Percentiles rank a stretch among this genome's conserved stretches.
These are phyloP conservation scores for Rhodotorula toruloides DNA, from an alignment of 768 basidiomycete genomes.

Conservation along the genomic window DNA sequence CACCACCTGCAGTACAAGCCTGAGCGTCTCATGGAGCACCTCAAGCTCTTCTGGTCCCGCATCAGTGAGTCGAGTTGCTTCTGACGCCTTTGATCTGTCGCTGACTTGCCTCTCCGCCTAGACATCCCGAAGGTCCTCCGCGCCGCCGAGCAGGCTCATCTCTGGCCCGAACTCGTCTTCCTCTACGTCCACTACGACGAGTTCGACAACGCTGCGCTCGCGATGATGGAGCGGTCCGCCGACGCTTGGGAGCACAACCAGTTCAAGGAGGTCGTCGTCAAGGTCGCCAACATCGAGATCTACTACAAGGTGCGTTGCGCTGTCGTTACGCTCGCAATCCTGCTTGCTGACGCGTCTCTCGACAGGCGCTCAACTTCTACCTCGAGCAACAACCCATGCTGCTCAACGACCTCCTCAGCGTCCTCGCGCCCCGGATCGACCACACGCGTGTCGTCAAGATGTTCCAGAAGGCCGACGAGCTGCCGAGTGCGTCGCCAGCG, in stretches of 20 bases:
- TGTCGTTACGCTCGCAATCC: neutral
- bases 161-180: slow-evolving; percentile 98
- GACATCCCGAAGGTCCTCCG: slow-evolving; percentile 99
- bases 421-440: slow-evolving; percentile 88
- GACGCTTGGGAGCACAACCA: slow-evolving; percentile 99
- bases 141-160: slow-evolving; percentile 89
- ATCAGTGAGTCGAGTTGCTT: slow-evolving; percentile 27
- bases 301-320: slow-evolving; percentile 72
- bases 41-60: slow-evolving; percentile 74
- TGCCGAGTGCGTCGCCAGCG: slow-evolving; percentile 50
- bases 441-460: slow-evolving; percentile 91
- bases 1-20: slow-evolving; percentile 38
- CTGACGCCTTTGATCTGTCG: neutral
- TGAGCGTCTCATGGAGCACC: slow-evolving; percentile 72
- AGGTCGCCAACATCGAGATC: slow-evolving; percentile 95
- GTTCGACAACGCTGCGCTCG: slow-evolving; percentile 94
- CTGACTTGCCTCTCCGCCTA: slow-evolving; percentile 3
- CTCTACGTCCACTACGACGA: slow-evolving; percentile 98
- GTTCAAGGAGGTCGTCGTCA: slow-evolving; percentile 96
- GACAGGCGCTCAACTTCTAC: slow-evolving; percentile 74
- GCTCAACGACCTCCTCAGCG: slow-evolving; percentile 85
- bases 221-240: slow-evolving; percentile 97
- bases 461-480: slow-evolving; percentile 86
- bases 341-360: neutral
- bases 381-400: slow-evolving; percentile 87